phyloP scores from a whole-genome alignment of 2,329 filamentous ascomycete genomes.

The Diaporthe eres region DNA sequence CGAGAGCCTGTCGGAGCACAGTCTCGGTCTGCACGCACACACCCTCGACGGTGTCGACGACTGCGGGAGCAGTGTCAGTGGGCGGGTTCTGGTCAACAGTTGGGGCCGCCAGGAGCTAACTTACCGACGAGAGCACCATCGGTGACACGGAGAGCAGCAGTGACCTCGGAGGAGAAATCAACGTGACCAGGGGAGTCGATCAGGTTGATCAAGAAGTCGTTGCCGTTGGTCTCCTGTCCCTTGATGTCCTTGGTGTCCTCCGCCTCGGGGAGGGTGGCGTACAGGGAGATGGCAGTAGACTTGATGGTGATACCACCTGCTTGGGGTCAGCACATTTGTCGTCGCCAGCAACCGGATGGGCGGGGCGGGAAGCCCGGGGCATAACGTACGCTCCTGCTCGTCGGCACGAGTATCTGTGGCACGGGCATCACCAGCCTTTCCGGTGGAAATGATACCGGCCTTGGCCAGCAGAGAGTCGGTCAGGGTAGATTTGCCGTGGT shows the following conservation, averaged over 20 bases:
- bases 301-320: slow-evolving; percentile 96
- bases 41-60: slow-evolving; percentile 99
- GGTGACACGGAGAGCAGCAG: slow-evolving; percentile 99
- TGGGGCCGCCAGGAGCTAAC: neutral
- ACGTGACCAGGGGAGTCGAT: slow-evolving; percentile 99
- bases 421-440: slow-evolving; percentile 95
- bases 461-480: slow-evolving; percentile 99
- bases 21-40: slow-evolving; percentile 99
- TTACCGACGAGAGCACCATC: slow-evolving; percentile 91
- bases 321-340: slow-evolving; percentile 34
- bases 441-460: slow-evolving; percentile 98
- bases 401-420: slow-evolving; percentile 97
- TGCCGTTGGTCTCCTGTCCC: slow-evolving; percentile 87
- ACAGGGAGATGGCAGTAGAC: slow-evolving; percentile 99
- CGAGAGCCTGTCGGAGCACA: slow-evolving; percentile 97
- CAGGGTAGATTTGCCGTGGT: slow-evolving; percentile 99
- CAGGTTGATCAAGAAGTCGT: slow-evolving; percentile 99
- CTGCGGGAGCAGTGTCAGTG: slow-evolving; percentile 51
- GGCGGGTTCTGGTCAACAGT: too few relatives aligned
- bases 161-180: slow-evolving; percentile 99
- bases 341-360: neutral
- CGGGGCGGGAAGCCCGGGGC: neutral
- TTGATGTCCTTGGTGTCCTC: slow-evolving; percentile 97
- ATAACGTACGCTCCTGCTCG: slow-evolving; percentile 85
- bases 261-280: slow-evolving; percentile 82